These are phyloP conservation scores for Exophiala oligosperma DNA, from an alignment of 2,329 filamentous ascomycete genomes.

Conservation along the genomic window DNA sequence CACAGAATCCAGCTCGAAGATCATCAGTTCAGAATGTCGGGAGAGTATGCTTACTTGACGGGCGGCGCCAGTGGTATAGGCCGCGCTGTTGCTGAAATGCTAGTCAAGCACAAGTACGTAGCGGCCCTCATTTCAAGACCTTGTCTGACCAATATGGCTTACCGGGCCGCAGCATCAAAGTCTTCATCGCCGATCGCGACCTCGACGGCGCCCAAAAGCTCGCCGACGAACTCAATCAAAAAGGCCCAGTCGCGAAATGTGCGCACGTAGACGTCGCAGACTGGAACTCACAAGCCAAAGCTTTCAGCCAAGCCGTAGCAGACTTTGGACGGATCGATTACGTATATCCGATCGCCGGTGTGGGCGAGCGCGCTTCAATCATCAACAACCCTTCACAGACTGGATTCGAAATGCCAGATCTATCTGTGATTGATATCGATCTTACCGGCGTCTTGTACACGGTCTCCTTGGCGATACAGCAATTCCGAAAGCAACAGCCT, in stretches of 20 bases:
- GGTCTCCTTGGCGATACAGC: conserved; percentile 43
- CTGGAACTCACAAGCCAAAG: conserved; percentile 30
- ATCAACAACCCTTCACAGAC: conserved; percentile 23
- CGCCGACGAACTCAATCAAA: conserved; percentile 25
- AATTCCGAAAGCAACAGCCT: conserved; percentile 42
- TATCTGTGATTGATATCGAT: conserved; percentile 42
- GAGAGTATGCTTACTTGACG: conserved; percentile 29
- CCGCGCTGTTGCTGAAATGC: conserved; percentile 29
- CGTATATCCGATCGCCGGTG: conserved; percentile 43
- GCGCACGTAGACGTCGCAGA: conserved; percentile 21
- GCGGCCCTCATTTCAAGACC: no score
- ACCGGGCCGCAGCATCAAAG: conserved; percentile 28
- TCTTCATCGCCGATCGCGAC: conserved; percentile 32
- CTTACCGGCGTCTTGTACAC: conserved; percentile 47
- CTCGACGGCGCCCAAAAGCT: conserved; percentile 22
- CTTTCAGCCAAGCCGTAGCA: conserved; percentile 38
- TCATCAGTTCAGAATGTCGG: conserved; percentile 5
- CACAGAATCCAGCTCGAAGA: not conserved
- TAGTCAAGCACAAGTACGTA: conserved; percentile 27
- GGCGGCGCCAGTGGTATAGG: conserved; percentile 34
- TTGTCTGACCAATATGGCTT: not conserved
- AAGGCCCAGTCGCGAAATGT: conserved; percentile 13
- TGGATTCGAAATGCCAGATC: conserved; percentile 40
- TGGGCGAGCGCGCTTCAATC: conserved; percentile 42
- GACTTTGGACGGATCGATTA: conserved; percentile 40